Base-by-base conservation (phyloP, 208 protist species). In the Endotrypanum monterogeii region DNA sequence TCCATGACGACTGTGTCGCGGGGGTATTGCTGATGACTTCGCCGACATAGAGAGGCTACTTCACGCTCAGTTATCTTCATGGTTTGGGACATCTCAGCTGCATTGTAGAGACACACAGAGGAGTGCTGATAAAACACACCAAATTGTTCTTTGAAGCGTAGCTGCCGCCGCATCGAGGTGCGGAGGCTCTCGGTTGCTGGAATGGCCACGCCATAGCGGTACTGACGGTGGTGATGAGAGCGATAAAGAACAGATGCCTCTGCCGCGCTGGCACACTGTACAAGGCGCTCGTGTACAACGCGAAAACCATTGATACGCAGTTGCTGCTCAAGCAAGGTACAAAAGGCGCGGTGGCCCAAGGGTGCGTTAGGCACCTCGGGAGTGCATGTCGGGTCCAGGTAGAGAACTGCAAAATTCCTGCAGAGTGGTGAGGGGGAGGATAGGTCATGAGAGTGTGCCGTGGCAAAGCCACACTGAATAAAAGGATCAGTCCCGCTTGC, bases 141-240 rank as follows among this genome's bases (percentile, higher is more conserved):
- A 50, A 73, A 81, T 57, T 63, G 71, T 66, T 76, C 32, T 63
- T 72, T 76, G 55, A 81, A 60, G 46, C 61, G 35, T 25, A 41
- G 14, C 52, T 76, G 76, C 55, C 44, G 76, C 23, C 32, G 39
- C n/a, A 56, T 14, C 54, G 73, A 72, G 71, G 14, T 54, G 23
- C 35, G 11, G n/a, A 81, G 35, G 30, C 62, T 81, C 51, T 91
- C 78, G 23, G 16, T 67, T 3, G 85, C 84, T 2, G 79, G 58
- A 35, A 83, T 76, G 25, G 71, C 68, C 14, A 86, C 61, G 2
- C 82, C 85, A 69, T 92, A 94, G 25, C 83, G 80, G 56, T 91
- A 80, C 44, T 89, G 76, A 32, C 79, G 83, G 18, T 69, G 52
- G 73, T 85, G 80, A 25, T 91, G 78, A 28, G 58, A 35, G 37